Percentiles rank a stretch among this genome's conserved stretches.
These are phyloP conservation scores for Metschnikowia kunwiensis DNA, from an alignment of 805 yeast genomes.

Conservation along the genomic window DNA sequence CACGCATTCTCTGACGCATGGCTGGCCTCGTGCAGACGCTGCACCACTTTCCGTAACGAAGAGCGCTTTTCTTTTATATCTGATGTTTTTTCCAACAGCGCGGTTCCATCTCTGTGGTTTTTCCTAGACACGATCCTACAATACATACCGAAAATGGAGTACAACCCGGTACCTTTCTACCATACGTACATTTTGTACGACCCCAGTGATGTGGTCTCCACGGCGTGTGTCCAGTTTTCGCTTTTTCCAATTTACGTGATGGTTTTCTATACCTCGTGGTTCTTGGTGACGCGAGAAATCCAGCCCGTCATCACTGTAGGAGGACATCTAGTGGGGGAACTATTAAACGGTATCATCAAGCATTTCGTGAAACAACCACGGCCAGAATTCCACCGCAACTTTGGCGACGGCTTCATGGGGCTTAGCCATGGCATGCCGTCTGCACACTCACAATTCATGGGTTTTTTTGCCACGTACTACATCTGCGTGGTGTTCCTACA, in stretches of 20 bases:
- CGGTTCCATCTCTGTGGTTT: no score
- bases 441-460: conserved; percentile 96
- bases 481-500: conserved; percentile 46
- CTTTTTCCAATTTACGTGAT: conserved; percentile 76
- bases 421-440: conserved; percentile 94
- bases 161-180: conserved; percentile 61
- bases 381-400: conserved; percentile 55
- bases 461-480: conserved; percentile 66
- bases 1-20: conserved; percentile 10
- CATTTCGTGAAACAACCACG: conserved; percentile 64
- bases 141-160: conserved; percentile 12
- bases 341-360: conserved; percentile 67
- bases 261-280: conserved; percentile 80
- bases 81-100: no score
- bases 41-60: no score
- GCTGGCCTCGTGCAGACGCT: no score
- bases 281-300: conserved; percentile 74
- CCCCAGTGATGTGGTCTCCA: conserved; percentile 58
- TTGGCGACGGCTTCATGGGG: conserved; percentile 41
- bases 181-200: conserved; percentile 82
- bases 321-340: conserved; percentile 82
- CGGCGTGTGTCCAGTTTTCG: conserved; percentile 67
- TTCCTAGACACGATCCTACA: no score
- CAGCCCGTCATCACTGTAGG: conserved; percentile 80
- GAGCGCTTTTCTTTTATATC: no score